Evolutionary conservation across 495 filamentous ascomycete species (phyloP).

Genomic region (Hypoxylon rickii): DNA sequence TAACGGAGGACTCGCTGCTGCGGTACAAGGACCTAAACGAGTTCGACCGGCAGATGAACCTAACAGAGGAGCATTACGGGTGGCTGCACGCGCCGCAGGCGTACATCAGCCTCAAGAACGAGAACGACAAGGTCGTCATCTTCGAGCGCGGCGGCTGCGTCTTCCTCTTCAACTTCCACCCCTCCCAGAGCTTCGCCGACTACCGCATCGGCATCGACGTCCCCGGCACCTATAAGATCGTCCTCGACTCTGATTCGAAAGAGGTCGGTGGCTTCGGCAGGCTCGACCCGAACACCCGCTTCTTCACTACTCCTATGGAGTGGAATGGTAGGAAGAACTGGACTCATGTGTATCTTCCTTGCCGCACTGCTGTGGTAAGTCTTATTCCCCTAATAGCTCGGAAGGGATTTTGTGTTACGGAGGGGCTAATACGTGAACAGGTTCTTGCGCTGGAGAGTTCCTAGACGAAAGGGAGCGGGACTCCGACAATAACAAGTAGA

Average conservation of each 20-base stretch:
- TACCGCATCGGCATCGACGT: constrained; percentile 88
- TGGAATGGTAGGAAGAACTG: constrained; percentile 93
- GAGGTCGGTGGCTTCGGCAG: constrained; percentile 80
- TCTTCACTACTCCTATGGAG: constrained; percentile 84
- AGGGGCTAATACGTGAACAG: constrained; percentile 24
- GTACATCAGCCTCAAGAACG: constrained; percentile 91
- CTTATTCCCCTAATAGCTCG: too few relatives aligned
- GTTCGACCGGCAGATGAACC: constrained; percentile 92
- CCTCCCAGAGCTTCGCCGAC: constrained; percentile 83
- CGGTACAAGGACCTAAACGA: constrained; percentile 93
- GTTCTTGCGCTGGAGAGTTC: constrained; percentile 31
- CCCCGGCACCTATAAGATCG: constrained; percentile 83
- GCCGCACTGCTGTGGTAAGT: constrained; percentile 83
- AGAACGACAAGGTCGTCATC: constrained; percentile 90
- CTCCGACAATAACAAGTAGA: neutral
- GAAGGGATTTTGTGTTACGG: neutral
- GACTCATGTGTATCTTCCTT: constrained; percentile 88
- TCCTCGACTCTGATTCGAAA: constrained; percentile 79
- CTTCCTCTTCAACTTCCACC: constrained; percentile 97
- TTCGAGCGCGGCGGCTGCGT: constrained; percentile 91
- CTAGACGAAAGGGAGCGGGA: neutral
- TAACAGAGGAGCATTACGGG: constrained; percentile 82
- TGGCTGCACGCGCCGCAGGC: constrained; percentile 90
- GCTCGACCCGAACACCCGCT: constrained; percentile 75
- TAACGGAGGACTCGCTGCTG: constrained; percentile 82